These are phyloP conservation scores for Monilinia aucupariae DNA, from an alignment of 2,329 filamentous ascomycete species.

Conservation along the genomic window DNA sequence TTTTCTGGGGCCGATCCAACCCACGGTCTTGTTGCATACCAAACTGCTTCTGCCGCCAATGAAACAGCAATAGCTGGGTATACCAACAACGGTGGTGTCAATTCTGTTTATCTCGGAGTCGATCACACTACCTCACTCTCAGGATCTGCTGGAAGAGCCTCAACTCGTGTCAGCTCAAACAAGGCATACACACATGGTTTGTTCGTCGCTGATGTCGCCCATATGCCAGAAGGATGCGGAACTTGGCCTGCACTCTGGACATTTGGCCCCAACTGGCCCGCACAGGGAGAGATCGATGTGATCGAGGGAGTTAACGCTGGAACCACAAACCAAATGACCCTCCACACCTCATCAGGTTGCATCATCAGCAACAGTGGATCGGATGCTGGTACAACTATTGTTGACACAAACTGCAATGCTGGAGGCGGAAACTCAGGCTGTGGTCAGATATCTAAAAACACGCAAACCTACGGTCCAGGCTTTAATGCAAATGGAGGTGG, in stretches of 20 bases:
- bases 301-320: conserved; percentile 70
- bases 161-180: conserved; percentile 59
- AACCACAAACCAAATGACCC: conserved; percentile 54
- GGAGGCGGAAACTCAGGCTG: conserved; percentile 51
- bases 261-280: conserved; percentile 64
- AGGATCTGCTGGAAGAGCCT: conserved; percentile 52
- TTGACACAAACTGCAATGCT: conserved; percentile 52
- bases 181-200: conserved; percentile 50
- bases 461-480: conserved; percentile 56
- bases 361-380: conserved; percentile 46
- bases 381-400: conserved; percentile 43
- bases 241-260: conserved; percentile 54
- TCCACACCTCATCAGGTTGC: conserved; percentile 62
- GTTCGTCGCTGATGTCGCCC: conserved; percentile 52
- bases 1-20: conserved; percentile 61
- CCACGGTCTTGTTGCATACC: conserved; percentile 67
- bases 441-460: conserved; percentile 46
- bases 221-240: conserved; percentile 56
- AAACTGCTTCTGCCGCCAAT: conserved; percentile 53
- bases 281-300: conserved; percentile 70
- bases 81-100: conserved; percentile 38
- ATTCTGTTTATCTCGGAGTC: conserved; percentile 59
- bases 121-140: conserved; percentile 54
- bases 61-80: conserved; percentile 43
- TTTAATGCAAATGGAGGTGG: conserved; percentile 69